Conservation (phyloP, 2,329 filamentous ascomycete genomes). For the Cladosporium sp. region DNA sequence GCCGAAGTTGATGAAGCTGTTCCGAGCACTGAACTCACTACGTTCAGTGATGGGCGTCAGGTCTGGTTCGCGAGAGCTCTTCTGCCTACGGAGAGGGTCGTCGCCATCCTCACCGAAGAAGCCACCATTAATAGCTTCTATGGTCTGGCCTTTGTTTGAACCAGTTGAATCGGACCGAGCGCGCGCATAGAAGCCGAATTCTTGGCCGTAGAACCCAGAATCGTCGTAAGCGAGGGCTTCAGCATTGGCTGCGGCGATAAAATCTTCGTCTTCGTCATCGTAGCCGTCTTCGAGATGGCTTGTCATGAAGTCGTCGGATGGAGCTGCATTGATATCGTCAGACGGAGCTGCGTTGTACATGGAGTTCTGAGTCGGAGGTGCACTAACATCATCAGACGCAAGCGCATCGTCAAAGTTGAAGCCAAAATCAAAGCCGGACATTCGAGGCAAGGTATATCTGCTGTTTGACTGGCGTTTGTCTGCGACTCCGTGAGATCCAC, state of each 20-base stretch:
- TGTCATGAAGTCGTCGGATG: constrained; percentile 49
- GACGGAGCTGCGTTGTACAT: constrained; percentile 20
- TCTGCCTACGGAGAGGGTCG: constrained; percentile 63
- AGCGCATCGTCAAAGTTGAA: constrained; percentile 33
- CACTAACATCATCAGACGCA: constrained; percentile 1
- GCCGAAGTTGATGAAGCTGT: constrained; percentile 67
- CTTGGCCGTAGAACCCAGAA: constrained; percentile 91
- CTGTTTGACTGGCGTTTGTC: constrained; percentile 18
- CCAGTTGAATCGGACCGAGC: constrained; percentile 42
- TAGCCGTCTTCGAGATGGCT: constrained; percentile 59
- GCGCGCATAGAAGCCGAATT: constrained; percentile 90
- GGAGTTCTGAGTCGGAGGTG: neutral
- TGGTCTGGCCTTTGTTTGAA: constrained; percentile 31
- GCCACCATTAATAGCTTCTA: constrained; percentile 74
- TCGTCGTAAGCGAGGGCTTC: constrained; percentile 88
- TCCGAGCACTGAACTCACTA: constrained; percentile 93
- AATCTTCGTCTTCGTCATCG: constrained; percentile 69
- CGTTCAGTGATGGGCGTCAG: constrained; percentile 94
- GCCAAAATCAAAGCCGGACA: constrained; percentile 41
- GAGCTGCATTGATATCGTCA: constrained; percentile 33
- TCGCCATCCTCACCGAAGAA: constrained; percentile 80
- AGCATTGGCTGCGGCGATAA: constrained; percentile 93
- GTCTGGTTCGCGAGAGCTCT: constrained; percentile 82
- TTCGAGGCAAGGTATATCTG: constrained; percentile 30
- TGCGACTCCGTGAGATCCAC: neutral